Evolutionary conservation across 2,329 filamentous ascomycete genomes (phyloP), one percentile per base, ranked within the genome.

Genomic region (Talaromyces sp.): DNA sequence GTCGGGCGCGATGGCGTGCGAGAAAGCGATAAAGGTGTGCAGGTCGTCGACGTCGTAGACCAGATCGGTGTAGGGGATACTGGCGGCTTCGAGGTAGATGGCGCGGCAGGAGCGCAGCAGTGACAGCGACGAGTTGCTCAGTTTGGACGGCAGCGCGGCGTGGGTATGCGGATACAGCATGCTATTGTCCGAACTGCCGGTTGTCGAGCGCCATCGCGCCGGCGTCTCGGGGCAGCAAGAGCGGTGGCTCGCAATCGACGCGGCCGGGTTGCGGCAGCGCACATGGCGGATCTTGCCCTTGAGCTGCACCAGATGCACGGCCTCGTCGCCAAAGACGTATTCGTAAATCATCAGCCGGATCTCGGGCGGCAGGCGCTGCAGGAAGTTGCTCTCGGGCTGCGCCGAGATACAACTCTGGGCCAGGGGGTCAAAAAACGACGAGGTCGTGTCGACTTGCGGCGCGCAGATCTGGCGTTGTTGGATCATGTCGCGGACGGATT

Each of bases 291-390:
- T 68, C 59, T 72, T 71, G 55, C 70, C 66, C 59, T 71, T 72
- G 24, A 74, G 54, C 49, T 73, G 71, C 24, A 76, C 73, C 19
- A 76, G 65, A 58, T 76, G 73, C 10, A 77, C 65, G 46, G 69
- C 69, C 32, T 69, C 63, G 21, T 69, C 63, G 58, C 69, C 69
- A 58, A 77, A 76, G 62, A 73, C 71, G 58, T 74, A 70, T 7
- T 63, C 58, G 64, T 75, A 77, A 43, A 77, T 74, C 52, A 74
- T 70, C n/a, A 71, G 66, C 9, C 74, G 73, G 60, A 76, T 69
- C 61, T 77, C 75, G 0, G 70, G 60, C 2, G 75, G 75, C 0
- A 77, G 68, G 21, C 64, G 64, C 11, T 63, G 61, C 24, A 75
- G 62, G 32, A 73, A 65, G 1, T 56, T 24, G 58, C 64, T 65